Base-by-base conservation (phyloP, 352 stramenopile genomes). In the Thalassiosira hispida region DNA sequence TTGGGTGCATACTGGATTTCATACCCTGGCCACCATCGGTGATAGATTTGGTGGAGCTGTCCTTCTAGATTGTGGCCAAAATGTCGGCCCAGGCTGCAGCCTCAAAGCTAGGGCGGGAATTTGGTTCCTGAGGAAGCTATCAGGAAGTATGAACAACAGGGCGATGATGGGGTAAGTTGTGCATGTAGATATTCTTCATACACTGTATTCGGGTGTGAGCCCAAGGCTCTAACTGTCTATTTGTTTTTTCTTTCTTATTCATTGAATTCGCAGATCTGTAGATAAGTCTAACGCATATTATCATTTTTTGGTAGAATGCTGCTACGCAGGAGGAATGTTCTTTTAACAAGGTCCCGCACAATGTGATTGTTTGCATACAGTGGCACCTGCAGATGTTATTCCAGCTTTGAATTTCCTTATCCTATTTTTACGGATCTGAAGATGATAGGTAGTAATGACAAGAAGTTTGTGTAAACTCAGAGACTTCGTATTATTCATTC, bases 1-100 rank as follows among this genome's bases (percentile, higher is more conserved):
- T n/a, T n/a, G n/a, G n/a, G n/a, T 77, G 18, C 89, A 91, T 47
- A 72, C 73, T 74, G 85, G 85, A n/a, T 91, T 90, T 60, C 71
- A 89, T 22, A 72, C 88, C 4, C 47, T 91, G 2, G 44, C 46
- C 2, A 38, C 84, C 27, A 31, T 83, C 4, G 62, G 79, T 20
- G 61, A 85, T 42, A 20, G 56, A 38, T 90, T 91, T 66, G 47
- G 33, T 42, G 68, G 66, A 16, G 85, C 82, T 42, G 66, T 91
- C 40, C 51, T 88, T 22, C 71, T 91, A 8, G 85, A 91, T 46
- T 84, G 72, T 72, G 85, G 85, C 16, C 82, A 90, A 78, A 90
- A 91, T 73, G 83, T 90, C 14, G 85, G 85, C 3, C 85, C 85
- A 0, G 80, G 77, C 49, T 79, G 67, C 33, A 81, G 61, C 49